phyloP scores from a whole-genome alignment of 140 eudicot genomes.

The Oenanthe javanica region DNA sequence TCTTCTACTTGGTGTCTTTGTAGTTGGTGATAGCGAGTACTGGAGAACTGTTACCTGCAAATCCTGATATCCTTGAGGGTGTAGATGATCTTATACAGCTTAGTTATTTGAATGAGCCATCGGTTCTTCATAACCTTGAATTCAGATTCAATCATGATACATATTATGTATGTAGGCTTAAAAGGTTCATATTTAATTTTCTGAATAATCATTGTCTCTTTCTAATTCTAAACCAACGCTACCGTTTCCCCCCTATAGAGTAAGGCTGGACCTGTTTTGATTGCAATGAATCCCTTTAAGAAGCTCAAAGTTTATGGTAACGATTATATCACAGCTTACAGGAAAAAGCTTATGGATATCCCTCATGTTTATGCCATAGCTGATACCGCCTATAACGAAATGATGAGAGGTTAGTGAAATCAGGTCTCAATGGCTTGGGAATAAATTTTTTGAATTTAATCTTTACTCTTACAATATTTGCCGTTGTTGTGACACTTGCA shows the following conservation, averaged over 20 bases:
- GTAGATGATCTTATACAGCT: conserved; percentile 81
- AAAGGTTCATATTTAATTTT: conserved; percentile 5
- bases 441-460: background rate
- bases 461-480: conserved; percentile 5
- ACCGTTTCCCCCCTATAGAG: conserved; percentile 41
- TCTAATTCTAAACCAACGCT: background rate
- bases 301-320: conserved; percentile 47
- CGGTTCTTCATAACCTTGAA: conserved; percentile 79
- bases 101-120: conserved; percentile 94
- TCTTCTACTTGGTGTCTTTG: conserved; percentile 15
- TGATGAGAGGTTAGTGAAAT: conserved; percentile 57
- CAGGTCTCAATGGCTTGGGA: background rate
- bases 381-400: conserved; percentile 60
- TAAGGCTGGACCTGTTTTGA: conserved; percentile 78
- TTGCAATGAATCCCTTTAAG: conserved; percentile 90
- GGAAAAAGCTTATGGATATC: conserved; percentile 65
- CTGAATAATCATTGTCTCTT: background rate
- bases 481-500: conserved; percentile 38
- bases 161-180: conserved; percentile 54
- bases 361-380: conserved; percentile 86
- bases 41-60: conserved; percentile 77
- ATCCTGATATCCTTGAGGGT: conserved; percentile 83
- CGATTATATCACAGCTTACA: conserved; percentile 56
- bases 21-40: conserved; percentile 57
- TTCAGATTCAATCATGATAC: conserved; percentile 58